Conservation (phyloP, 768 basidiomycete species). For the Mrakia blollopis region DNA sequence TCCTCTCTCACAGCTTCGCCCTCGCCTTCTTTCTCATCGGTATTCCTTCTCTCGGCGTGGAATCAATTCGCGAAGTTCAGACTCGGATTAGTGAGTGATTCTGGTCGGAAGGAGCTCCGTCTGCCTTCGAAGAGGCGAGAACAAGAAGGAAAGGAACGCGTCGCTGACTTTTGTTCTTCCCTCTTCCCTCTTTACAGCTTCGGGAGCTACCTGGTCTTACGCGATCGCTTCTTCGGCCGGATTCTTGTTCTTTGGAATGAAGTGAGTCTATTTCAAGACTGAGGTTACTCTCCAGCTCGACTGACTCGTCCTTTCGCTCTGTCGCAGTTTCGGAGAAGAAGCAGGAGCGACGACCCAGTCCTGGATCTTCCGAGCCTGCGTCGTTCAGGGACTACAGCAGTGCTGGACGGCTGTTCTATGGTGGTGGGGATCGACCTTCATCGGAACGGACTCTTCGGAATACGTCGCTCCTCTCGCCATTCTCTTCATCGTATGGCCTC, state of each 20-base stretch:
- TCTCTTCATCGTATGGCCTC: conserved; percentile 71
- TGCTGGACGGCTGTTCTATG: conserved; percentile 80
- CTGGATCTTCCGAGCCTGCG: conserved; percentile 83
- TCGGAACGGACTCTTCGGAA: conserved; percentile 49
- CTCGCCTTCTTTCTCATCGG: conserved; percentile 88
- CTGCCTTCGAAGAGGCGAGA: too few species aligned
- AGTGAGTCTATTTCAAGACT: conserved; percentile 9
- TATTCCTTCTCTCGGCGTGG: conserved; percentile 60
- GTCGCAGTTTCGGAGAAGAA: conserved; percentile 81
- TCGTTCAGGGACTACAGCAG: conserved; percentile 92
- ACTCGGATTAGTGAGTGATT: too few species aligned
- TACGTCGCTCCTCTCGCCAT: conserved; percentile 67
- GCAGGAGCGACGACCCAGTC: conserved; percentile 94
- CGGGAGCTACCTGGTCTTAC: conserved; percentile 79
- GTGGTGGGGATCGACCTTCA: conserved; percentile 88
- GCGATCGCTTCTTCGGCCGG: conserved; percentile 87
- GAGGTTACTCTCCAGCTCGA: not conserved
- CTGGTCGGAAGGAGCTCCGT: too few species aligned
- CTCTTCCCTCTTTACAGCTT: conserved; percentile 35
- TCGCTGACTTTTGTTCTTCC: too few species aligned
- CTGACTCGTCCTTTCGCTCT: conserved; percentile 43
- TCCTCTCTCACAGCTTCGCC: conserved; percentile 60
- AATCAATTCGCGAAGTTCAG: too few species aligned
- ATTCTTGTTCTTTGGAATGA: conserved; percentile 77
- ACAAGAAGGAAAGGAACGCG: too few species aligned